Percentiles rank a stretch among this genome's conserved stretches.
phyloP scores from a whole-genome alignment of 345 rosid genomes.

The Eucalyptus grandis region DNA sequence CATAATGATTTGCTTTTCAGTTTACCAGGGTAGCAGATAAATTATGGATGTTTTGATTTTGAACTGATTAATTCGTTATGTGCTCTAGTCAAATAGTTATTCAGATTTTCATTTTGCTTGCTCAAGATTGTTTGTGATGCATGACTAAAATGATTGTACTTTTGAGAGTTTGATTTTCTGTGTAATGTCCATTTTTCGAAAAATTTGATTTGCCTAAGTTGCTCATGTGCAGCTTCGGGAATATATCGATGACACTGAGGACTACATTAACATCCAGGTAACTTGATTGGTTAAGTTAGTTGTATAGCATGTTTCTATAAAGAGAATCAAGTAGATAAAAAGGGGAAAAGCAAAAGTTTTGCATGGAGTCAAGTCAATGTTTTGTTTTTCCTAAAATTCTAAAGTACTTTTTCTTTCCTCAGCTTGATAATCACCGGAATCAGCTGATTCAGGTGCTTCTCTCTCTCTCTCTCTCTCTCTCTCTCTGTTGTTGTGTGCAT shows the following conservation, averaged over 20 bases:
- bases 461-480: neutral
- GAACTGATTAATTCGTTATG: neutral
- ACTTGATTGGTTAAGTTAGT: neutral
- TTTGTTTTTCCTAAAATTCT: neutral
- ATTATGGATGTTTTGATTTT: neutral
- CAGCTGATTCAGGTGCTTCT: slow-evolving; percentile 83
- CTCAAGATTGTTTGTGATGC: neutral
- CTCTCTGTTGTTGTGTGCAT: neutral
- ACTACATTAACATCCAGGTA: slow-evolving; percentile 96
- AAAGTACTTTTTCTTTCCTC: slow-evolving; percentile 1
- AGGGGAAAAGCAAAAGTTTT: neutral
- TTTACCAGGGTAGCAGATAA: neutral
- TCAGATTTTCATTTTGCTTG: neutral
- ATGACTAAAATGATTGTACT: neutral
- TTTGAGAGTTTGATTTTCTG: neutral
- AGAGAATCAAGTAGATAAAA: neutral
- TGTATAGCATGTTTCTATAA: neutral
- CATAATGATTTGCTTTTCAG: neutral
- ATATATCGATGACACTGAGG: slow-evolving; percentile 96
- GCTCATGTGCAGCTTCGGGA: slow-evolving; percentile 67
- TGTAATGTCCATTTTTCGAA: neutral
- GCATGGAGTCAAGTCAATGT: neutral
- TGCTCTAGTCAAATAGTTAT: neutral
- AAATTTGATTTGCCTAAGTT: neutral
- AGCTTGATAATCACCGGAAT: slow-evolving; percentile 98